Base-by-base conservation (phyloP, 768 basidiomycete species). In the Hygrophorus russula region DNA sequence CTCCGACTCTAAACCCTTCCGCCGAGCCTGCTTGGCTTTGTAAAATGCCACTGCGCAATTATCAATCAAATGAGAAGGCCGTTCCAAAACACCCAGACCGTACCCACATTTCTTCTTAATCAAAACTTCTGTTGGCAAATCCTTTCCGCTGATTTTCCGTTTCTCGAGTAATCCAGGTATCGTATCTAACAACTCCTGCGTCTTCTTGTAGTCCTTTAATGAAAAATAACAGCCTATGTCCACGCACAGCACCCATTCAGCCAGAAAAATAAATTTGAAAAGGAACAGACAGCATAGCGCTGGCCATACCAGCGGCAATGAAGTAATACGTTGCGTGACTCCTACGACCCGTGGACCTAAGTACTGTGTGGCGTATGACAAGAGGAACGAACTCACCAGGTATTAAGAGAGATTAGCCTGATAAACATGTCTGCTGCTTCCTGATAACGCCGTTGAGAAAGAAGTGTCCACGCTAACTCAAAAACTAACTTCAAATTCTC, bases 311-410 rank as follows among this genome's bases (percentile, higher is more conserved):
- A n/a, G 80, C 82, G 15, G 82, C 78, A 28, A 86, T 71, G 56
- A 80, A 85, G 49, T 78, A 77, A 57, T 88, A 88, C 8, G 85
- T 87, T 2, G 73, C 82, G 41, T 83, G 85, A 53, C 78, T 80
- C 82, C 82, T 82, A 49, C 18, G 32, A 5, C n/a, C 24, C 36
- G 31, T 45, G 1, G 36, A 33, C 10, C 11, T 30, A 3, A 33
- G 11, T 5, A 49, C 36, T 4, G 32, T 44, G 3, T n/a, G 9
- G 11, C 33, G 5, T 11, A n/a, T 13, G 14, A 11, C 4, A 12
- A 19, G 12, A 47, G 18, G 29, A 7, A 1, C 30, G 10, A 28
- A 60, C 68, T 5, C 28, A 78, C 86, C 86, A 89, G 36, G 64
- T 75, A 53, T 87, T 89, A 47, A 85, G 52, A 48, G 75, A 70